Percentiles rank a stretch among this genome's conserved stretches.
Conservation (phyloP, 176 grass and related monocot species). For the Zea mays region DNA sequence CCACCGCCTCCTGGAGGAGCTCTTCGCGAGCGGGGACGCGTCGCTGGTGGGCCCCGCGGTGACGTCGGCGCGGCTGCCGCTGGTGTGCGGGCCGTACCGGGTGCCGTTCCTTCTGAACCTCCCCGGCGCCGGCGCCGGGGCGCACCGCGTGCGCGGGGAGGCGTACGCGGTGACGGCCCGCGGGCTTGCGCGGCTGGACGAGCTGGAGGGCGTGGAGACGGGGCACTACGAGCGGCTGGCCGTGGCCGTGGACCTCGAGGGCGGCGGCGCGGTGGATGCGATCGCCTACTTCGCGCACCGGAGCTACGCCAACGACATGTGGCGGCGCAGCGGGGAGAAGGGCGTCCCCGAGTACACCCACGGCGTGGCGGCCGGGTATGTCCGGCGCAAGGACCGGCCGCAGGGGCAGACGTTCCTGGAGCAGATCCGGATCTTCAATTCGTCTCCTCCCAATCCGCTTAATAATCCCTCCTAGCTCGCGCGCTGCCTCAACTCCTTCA, state of each 20-base stretch:
- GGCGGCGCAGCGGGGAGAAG: constrained; percentile 62
- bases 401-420: constrained; percentile 73
- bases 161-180: constrained; percentile 59
- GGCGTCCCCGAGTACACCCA: constrained; percentile 61
- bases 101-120: constrained; percentile 95
- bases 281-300: constrained; percentile 78
- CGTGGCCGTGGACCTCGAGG: constrained; percentile 39
- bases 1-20: constrained; percentile 69
- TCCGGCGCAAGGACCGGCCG: constrained; percentile 71
- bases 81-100: constrained; percentile 95
- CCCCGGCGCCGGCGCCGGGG: constrained; percentile 42
- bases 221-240: constrained; percentile 82
- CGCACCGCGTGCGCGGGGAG: constrained; percentile 64
- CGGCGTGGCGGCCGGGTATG: constrained; percentile 60
- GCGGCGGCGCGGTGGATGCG: constrained; percentile 28
- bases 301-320: constrained; percentile 69
- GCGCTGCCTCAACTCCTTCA: no score
- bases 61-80: constrained; percentile 49
- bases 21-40: constrained; percentile 52
- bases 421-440: constrained; percentile 75
- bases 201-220: constrained; percentile 66
- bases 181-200: constrained; percentile 67
- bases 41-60: constrained; percentile 46
- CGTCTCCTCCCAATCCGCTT: constrained; percentile 49
- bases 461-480: no score